phyloP scores from a whole-genome alignment of 257 asterid genomes.

The Scutellaria baicalensis region DNA sequence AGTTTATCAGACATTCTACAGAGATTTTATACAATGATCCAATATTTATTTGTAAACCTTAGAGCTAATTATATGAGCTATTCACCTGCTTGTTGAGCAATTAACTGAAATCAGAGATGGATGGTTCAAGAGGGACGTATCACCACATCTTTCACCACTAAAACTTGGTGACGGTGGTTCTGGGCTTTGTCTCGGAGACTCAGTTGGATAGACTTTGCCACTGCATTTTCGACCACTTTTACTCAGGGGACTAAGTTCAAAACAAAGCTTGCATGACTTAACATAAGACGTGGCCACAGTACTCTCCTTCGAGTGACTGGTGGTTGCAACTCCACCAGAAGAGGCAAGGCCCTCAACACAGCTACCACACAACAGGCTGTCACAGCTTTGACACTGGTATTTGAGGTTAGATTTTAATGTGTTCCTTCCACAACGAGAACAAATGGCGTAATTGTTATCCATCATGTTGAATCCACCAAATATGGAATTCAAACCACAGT shows the following conservation, averaged over 20 bases:
- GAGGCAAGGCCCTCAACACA: slow-evolving; percentile 35
- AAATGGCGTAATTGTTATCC: slow-evolving; percentile 21
- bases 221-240: slow-evolving; percentile 37
- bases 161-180: slow-evolving; percentile 79
- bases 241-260: slow-evolving; percentile 26
- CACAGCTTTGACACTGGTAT: slow-evolving; percentile 60
- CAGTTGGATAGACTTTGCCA: slow-evolving; percentile 71
- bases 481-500: slow-evolving; percentile 21
- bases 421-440: slow-evolving; percentile 43
- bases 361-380: slow-evolving; percentile 42
- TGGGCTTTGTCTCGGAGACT: slow-evolving; percentile 67
- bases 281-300: slow-evolving; percentile 20
- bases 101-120: slow-evolving; percentile 39
- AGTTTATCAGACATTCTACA: neutral
- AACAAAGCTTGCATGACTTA: slow-evolving; percentile 52
- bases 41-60: neutral
- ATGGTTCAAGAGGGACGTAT: slow-evolving; percentile 33
- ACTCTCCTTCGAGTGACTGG: slow-evolving; percentile 18
- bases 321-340: slow-evolving; percentile 26
- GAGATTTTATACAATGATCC: neutral
- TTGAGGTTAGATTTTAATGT: slow-evolving; percentile 31
- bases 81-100: slow-evolving; percentile 68
- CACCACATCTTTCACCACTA: slow-evolving; percentile 58
- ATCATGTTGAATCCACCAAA: slow-evolving; percentile 34
- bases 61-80: neutral